Base-by-base conservation (phyloP, 192 early-diverging fungal species). In the Coemansia sp. region DNA sequence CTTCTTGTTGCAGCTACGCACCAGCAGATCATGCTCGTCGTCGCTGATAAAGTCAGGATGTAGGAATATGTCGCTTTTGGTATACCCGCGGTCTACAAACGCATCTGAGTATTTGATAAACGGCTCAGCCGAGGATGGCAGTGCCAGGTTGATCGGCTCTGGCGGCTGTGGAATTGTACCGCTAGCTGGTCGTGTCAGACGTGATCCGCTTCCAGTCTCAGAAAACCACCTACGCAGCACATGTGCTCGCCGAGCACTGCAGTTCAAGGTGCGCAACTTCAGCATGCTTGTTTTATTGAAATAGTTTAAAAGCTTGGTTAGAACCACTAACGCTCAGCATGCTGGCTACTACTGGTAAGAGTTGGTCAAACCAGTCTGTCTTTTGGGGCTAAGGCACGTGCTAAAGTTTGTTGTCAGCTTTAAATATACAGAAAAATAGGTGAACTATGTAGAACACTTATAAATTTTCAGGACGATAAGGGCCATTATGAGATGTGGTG, bases 1-100 rank as follows among this genome's bases (percentile, higher is more conserved):
- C 65, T 86, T 86, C 29, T 62, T 73, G 43, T 78, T 59, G 59
- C 76, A 75, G 52, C 56, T 69, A 48, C 71, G 68, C 38, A 66
- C 82, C 47, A 83, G 60, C 47, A 73, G 52, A n/a, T 67, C 65
- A 54, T 83, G 82, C 50, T 83, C 82, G 1, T 60, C 52, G n/a
- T 18, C 26, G 26, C 41, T 68, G 18, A 83, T 43, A 54, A 83
- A 83, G 13, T 68, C 70, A 2, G 82, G 82, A 27, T 70, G 29
- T 13, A 83, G 51, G 22, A 54, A 78, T 11, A 83, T 66, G 26
- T 83, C 76, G 47, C 19, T 23, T 27, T 59, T 71, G 51, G 59
- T n/a, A 9, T 50, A 64, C 0, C 72, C 72, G n/a, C 55, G 51
- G 16, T 38, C 50, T 2, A 68, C 13, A 37, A 68, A 81, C 32